These are phyloP conservation scores for Fusarium siculi DNA, from an alignment of 2,329 filamentous ascomycete species.

Conservation along the genomic window DNA sequence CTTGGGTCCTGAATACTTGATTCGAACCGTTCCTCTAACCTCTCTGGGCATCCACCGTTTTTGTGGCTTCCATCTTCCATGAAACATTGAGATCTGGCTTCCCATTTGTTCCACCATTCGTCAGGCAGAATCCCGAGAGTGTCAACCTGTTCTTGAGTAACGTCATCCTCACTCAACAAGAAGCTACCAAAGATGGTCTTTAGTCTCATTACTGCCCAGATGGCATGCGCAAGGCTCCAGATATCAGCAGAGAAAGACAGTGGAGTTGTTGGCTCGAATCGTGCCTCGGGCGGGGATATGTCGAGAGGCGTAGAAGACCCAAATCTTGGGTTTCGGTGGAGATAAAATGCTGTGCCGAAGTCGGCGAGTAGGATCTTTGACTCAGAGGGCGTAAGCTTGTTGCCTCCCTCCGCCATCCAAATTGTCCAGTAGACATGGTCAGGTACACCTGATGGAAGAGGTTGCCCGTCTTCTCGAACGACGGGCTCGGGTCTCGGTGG, in stretches of 20 bases:
- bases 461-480: slow-evolving; percentile 23
- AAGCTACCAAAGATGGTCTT: slow-evolving; percentile 18
- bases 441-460: slow-evolving; percentile 43
- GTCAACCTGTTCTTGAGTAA: slow-evolving; percentile 31
- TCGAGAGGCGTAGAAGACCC: slow-evolving; percentile 45
- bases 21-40: slow-evolving; percentile 2
- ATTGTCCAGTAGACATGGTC: slow-evolving; percentile 43
- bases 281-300: slow-evolving; percentile 47
- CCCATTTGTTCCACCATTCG: slow-evolving; percentile 33
- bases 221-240: slow-evolving; percentile 52
- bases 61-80: neutral
- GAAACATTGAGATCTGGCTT: slow-evolving; percentile 13
- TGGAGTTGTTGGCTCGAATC: slow-evolving; percentile 48
- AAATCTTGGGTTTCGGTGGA: slow-evolving; percentile 30
- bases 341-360: slow-evolving; percentile 50
- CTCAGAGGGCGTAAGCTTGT: slow-evolving; percentile 42
- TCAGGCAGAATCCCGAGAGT: slow-evolving; percentile 23
- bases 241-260: slow-evolving; percentile 52
- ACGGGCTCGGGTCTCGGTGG: slow-evolving; percentile 36
- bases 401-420: slow-evolving; percentile 47
- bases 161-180: slow-evolving; percentile 9
- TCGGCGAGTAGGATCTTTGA: slow-evolving; percentile 42
- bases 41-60: neutral
- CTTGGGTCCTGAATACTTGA: slow-evolving; percentile 5
- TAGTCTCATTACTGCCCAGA: slow-evolving; percentile 49